Evolutionary conservation across 2,329 filamentous ascomycete genomes (phyloP).

Genomic region (Aureobasidium leucospermi): DNA sequence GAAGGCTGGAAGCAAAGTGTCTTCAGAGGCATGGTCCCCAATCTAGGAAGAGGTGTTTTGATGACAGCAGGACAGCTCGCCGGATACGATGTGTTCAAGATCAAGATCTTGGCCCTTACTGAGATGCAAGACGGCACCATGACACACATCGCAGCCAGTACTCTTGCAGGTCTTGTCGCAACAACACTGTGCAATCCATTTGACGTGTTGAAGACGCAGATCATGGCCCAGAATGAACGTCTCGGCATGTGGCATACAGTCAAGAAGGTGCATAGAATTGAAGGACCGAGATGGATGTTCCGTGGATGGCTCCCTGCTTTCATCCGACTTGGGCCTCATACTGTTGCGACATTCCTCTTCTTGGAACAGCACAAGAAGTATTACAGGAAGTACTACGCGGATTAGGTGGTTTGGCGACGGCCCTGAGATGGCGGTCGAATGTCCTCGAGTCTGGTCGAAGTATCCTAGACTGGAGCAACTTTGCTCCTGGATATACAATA

Average conservation of each 20-base stretch:
- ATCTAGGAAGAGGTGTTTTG: slow-evolving; percentile 70
- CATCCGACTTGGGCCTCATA: slow-evolving; percentile 63
- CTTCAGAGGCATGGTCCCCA: slow-evolving; percentile 81
- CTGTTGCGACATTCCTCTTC: slow-evolving; percentile 79
- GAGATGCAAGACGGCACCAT: slow-evolving; percentile 59
- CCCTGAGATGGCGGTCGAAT: not conserved
- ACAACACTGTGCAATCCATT: slow-evolving; percentile 80
- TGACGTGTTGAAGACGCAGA: slow-evolving; percentile 81
- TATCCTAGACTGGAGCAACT: not conserved
- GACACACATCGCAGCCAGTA: slow-evolving; percentile 71
- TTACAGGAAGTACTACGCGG: slow-evolving; percentile 44
- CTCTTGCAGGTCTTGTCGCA: slow-evolving; percentile 73
- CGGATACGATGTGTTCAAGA: slow-evolving; percentile 78
- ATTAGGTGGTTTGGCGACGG: not conserved
- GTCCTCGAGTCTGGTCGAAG: no score
- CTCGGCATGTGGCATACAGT: slow-evolving; percentile 54
- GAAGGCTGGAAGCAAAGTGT: slow-evolving; percentile 65
- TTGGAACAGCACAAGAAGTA: slow-evolving; percentile 78
- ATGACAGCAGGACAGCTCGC: slow-evolving; percentile 84
- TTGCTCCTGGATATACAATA: not conserved
- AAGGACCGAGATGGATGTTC: slow-evolving; percentile 78
- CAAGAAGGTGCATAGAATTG: slow-evolving; percentile 58
- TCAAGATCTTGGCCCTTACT: slow-evolving; percentile 57
- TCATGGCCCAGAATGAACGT: slow-evolving; percentile 60
- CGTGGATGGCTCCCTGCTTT: slow-evolving; percentile 83